These are phyloP conservation scores for Prunus yedoensis DNA, from an alignment of 331 rosid species.

Conservation along the genomic window DNA sequence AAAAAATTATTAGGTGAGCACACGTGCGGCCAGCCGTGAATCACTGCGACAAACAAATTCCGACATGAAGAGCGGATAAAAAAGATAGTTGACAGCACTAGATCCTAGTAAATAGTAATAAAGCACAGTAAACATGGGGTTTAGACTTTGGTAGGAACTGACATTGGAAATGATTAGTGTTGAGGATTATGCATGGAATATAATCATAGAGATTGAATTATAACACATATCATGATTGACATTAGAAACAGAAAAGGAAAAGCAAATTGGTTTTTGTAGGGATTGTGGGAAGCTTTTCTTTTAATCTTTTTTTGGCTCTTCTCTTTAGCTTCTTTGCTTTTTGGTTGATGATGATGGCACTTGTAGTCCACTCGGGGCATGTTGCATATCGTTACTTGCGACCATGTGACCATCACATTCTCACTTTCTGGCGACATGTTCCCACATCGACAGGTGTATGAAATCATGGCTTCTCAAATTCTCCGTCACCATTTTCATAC, in stretches of 20 bases:
- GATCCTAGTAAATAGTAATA: background rate
- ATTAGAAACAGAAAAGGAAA: slow-evolving; percentile 25
- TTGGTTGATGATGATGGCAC: slow-evolving; percentile 23
- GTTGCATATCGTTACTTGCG: slow-evolving; percentile 26
- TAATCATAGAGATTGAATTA: slow-evolving; percentile 24
- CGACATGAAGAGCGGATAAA: slow-evolving; percentile 28
- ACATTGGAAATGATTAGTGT: slow-evolving; percentile 39
- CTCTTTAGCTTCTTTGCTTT: slow-evolving; percentile 17
- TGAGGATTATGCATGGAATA: slow-evolving; percentile 29
- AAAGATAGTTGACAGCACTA: slow-evolving; percentile 19
- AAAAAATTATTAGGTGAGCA: background rate
- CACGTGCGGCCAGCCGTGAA: slow-evolving; percentile 41
- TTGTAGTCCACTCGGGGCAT: slow-evolving; percentile 26
- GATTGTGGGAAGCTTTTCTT: slow-evolving; percentile 41
- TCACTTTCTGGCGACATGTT: slow-evolving; percentile 51
- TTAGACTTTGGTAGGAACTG: slow-evolving; percentile 12
- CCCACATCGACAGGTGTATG: slow-evolving; percentile 45
- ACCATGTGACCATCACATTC: slow-evolving; percentile 44
- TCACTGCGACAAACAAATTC: slow-evolving; percentile 21
- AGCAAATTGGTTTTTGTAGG: slow-evolving; percentile 22
- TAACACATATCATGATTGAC: slow-evolving; percentile 32
- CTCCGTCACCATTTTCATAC: background rate
- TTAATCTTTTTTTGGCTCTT: slow-evolving; percentile 9
- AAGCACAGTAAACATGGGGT: background rate
- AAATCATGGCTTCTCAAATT: slow-evolving; percentile 20